A percentile compares a stretch with the other conserved stretches of the same genome.
phyloP scores from a whole-genome alignment of 73 alveolate species.

The Durusdinium trenchii region DNA sequence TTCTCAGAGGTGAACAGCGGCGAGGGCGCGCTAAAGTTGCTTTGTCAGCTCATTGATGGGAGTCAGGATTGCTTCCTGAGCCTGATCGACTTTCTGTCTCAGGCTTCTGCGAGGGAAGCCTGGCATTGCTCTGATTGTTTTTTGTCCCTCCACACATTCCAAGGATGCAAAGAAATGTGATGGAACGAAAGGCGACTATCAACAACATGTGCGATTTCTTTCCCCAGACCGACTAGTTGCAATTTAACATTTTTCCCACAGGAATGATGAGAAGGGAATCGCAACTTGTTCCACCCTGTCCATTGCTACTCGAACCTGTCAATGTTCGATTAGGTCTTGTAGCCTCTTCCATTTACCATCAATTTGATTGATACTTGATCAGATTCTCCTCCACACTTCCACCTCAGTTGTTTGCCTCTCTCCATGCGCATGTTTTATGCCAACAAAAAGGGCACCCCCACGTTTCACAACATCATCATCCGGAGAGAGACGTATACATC shows the following conservation, averaged over 20 bases:
- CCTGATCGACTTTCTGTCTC: slow-evolving; percentile 83
- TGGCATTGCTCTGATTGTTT: background rate
- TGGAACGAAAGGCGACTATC: too few species aligned
- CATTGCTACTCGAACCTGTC: too few species aligned
- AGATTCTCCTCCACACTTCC: background rate
- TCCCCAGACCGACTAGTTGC: too few species aligned
- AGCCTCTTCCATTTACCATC: background rate
- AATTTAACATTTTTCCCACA: too few species aligned
- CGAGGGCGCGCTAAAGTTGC: slow-evolving; percentile 83
- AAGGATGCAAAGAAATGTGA: background rate
- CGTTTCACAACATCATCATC: too few species aligned
- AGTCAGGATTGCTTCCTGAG: slow-evolving; percentile 88
- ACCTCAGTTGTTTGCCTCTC: background rate
- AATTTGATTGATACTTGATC: background rate
- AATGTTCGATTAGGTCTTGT: background rate
- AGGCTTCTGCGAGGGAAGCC: slow-evolving; percentile 35
- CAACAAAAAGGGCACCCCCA: too few species aligned
- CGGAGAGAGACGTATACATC: too few species aligned
- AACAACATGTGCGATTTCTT: too few species aligned
- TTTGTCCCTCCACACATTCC: background rate
- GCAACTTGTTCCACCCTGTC: too few species aligned
- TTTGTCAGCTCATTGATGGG: slow-evolving; percentile 64
- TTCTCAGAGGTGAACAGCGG: slow-evolving; percentile 86
- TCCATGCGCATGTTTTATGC: too few species aligned
- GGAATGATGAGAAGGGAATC: too few species aligned